Base-by-base conservation (phyloP, 441 rosid species). In the Pelargonium fulgidum region DNA sequence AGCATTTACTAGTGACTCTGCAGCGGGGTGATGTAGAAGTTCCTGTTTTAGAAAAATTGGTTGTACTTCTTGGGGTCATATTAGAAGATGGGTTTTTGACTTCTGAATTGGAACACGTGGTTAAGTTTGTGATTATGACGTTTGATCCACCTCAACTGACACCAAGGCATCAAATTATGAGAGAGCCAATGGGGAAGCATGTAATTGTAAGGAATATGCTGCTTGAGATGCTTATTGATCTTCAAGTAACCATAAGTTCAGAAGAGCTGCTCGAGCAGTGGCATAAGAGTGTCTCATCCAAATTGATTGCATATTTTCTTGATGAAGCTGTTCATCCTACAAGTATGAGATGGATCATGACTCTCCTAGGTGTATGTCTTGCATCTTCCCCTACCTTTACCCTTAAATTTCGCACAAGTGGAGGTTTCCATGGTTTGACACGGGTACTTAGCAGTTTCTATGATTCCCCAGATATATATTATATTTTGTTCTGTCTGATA, bases 311-410 rank as follows among this genome's bases (percentile, higher is more conserved):
- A 64, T 96, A 91, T 84, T 96, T 96, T 76, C 97, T 96, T 63
- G 99, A 96, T 80, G 99, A 91, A 87, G 96, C 98, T 84, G 98
- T 87, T 67, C 99, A 96, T 86, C 98, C 99, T 77, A 96, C 98
- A 16, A 91, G 98, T 70, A 96, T 96, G 98, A 91, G 99, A 85
- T 91, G 99, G 99, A 90, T 96, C 83, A 90, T 93, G 97, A 96
- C 99, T 72, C 96, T 96, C 75, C 98, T 96, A 61, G 98, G 99
- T 66, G 96, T 87, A 67, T 91, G 92, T 80, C 92, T 96, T 72
- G 85, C 93, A 74, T 89, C 98, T 78, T 96, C 99, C 75, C 86
- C 92, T 61, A 96, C 98, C 71, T 96, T 96, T 86, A 84, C 94
- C 22, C 93, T 93, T 22, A 93, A 89, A 74, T 96, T 96, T 82